A percentile compares a stretch with the other conserved stretches of the same genome.
Evolutionary conservation across 345 rosid genomes (phyloP).

Genomic region (Moricandia moricandioides): DNA sequence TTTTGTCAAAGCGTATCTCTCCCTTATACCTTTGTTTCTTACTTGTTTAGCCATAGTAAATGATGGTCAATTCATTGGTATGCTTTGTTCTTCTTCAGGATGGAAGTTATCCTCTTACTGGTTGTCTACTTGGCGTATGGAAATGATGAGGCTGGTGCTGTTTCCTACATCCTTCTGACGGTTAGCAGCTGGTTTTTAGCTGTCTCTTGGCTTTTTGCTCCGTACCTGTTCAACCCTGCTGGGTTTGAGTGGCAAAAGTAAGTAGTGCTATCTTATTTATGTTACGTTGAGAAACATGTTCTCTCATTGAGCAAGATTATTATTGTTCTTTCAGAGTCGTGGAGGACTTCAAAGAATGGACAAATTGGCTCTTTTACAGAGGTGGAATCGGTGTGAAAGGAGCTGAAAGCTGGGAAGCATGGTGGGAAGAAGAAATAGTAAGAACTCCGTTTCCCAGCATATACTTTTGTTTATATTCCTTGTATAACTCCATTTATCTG

Average conservation of each 20-base stretch:
- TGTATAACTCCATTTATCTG: neutral
- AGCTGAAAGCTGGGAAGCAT: slow-evolving; percentile 99
- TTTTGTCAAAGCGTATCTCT: slow-evolving; percentile 75
- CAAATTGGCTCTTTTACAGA: slow-evolving; percentile 97
- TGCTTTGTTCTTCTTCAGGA: slow-evolving; percentile 46
- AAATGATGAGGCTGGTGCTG: slow-evolving; percentile 66
- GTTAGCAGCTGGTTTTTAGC: slow-evolving; percentile 99
- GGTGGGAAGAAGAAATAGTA: slow-evolving; percentile 99
- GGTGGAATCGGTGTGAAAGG: slow-evolving; percentile 99
- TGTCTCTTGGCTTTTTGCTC: slow-evolving; percentile 93
- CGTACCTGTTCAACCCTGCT: slow-evolving; percentile 93
- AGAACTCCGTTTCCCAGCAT: slow-evolving; percentile 1
- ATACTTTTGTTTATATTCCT: neutral
- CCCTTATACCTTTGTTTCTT: slow-evolving; percentile 30
- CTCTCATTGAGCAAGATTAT: slow-evolving; percentile 1
- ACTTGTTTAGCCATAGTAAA: slow-evolving; percentile 7
- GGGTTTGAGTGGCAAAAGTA: slow-evolving; percentile 99
- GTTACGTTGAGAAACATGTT: slow-evolving; percentile 1
- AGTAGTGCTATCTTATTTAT: slow-evolving; percentile 29
- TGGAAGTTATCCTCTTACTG: slow-evolving; percentile 83
- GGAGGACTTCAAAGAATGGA: slow-evolving; percentile 98
- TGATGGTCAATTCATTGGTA: slow-evolving; percentile 18
- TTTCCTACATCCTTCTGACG: slow-evolving; percentile 75
- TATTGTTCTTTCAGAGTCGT: slow-evolving; percentile 59
- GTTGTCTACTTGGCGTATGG: slow-evolving; percentile 85